These are phyloP conservation scores for Leccinum variabile DNA, from an alignment of 1,284 basidiomycete genomes.

Conservation along the genomic window DNA sequence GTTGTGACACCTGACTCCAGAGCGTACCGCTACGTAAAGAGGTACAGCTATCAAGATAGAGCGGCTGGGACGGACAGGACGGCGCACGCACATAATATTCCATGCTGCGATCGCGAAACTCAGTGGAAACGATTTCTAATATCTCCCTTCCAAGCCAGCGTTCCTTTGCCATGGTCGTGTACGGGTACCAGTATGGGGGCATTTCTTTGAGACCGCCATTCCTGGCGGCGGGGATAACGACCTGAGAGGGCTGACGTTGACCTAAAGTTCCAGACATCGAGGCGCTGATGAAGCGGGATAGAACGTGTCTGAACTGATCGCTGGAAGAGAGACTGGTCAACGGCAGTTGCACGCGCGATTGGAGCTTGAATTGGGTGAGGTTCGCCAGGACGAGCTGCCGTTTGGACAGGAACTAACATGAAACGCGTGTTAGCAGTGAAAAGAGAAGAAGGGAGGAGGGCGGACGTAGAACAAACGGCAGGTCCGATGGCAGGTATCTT, in stretches of 20 bases:
- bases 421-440: neutral
- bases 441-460: neutral
- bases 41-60: neutral
- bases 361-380: constrained; percentile 28
- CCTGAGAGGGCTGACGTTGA: constrained; percentile 23
- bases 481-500: constrained; percentile 23
- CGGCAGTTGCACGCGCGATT: constrained; percentile 41
- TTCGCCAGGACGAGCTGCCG: constrained; percentile 36
- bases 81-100: constrained; percentile 82
- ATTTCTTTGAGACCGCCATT: constrained; percentile 63
- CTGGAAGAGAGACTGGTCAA: constrained; percentile 45
- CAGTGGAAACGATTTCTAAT: constrained; percentile 83
- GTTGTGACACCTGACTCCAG: constrained; percentile 93
- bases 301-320: constrained; percentile 55
- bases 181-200: constrained; percentile 78
- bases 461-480: constrained; percentile 30
- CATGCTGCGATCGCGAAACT: constrained; percentile 87
- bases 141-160: constrained; percentile 87
- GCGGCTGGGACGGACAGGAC: neutral
- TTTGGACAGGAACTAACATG: constrained; percentile 26
- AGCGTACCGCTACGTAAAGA: constrained; percentile 71
- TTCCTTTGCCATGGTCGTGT: constrained; percentile 90
- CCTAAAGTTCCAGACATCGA: constrained; percentile 42
- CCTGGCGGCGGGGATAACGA: constrained; percentile 15
- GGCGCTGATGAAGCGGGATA: constrained; percentile 49